These are phyloP conservation scores for Amphicarpaea edgeworthii DNA, from an alignment of 306 rosid species.

Conservation along the genomic window DNA sequence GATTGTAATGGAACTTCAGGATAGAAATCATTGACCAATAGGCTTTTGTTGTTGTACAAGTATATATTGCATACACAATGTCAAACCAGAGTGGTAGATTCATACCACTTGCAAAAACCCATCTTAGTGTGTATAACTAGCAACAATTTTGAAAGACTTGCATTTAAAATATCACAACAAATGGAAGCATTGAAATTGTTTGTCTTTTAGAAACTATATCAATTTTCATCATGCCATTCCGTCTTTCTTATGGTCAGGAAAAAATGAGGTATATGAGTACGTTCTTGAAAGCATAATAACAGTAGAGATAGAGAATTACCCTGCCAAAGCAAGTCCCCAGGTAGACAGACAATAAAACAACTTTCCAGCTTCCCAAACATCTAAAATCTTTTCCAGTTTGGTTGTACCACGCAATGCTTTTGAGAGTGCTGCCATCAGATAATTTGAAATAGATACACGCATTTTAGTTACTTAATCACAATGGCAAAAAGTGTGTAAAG, in stretches of 20 bases:
- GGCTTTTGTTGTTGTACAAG: too few species aligned
- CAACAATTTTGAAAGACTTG: not conserved
- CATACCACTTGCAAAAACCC: not conserved
- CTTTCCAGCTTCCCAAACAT: constrained; percentile 88
- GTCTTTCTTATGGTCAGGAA: constrained; percentile 8
- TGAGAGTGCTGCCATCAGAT: constrained; percentile 65
- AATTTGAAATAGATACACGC: constrained; percentile 34
- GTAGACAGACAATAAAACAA: constrained; percentile 83
- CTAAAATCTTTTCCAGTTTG: constrained; percentile 71
- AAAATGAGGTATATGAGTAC: not conserved
- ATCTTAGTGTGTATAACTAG: not conserved
- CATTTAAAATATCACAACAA: not conserved
- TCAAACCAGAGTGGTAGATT: constrained; percentile 10
- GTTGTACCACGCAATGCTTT: constrained; percentile 73
- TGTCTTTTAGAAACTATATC: not conserved
- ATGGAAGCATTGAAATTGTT: constrained; percentile 16
- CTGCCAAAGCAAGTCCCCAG: constrained; percentile 96
- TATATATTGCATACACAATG: constrained; percentile 3
- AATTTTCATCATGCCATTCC: not conserved
- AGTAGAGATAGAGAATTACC: constrained; percentile 57
- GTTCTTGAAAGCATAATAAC: constrained; percentile 15
- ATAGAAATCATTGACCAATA: not conserved
- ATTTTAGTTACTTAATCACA: constrained; percentile 29
- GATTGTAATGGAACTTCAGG: not conserved
- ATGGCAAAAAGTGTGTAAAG: not conserved